These are phyloP conservation scores for Artomyces pyxidatus DNA, from an alignment of 768 basidiomycete species.

Conservation along the genomic window DNA sequence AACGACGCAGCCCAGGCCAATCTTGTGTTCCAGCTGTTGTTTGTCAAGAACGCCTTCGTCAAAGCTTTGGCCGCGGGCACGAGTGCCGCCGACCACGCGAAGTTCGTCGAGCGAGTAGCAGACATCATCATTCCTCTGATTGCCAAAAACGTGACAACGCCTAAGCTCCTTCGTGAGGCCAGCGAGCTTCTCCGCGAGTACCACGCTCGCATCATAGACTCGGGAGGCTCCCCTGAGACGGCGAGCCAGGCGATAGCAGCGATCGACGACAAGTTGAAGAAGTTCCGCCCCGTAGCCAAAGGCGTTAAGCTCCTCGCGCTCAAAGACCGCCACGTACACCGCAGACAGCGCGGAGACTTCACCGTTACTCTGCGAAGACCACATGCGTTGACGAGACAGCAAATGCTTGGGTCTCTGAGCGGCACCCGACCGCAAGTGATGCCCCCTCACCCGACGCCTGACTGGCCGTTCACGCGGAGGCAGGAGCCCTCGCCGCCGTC, in stretches of 20 bases:
- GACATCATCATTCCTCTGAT: neutral
- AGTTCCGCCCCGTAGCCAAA: too few species aligned
- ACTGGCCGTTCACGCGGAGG: too few species aligned
- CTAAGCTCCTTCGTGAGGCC: neutral
- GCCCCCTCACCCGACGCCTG: too few species aligned
- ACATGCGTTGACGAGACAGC: too few species aligned
- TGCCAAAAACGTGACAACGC: neutral
- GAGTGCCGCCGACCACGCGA: neutral
- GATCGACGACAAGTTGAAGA: neutral
- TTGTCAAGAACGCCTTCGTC: neutral
- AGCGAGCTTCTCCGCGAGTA: neutral
- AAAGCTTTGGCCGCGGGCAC: neutral
- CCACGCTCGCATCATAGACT: neutral
- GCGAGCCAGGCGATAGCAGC: neutral
- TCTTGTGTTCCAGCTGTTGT: neutral
- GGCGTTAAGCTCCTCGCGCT: too few species aligned
- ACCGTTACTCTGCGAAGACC: too few species aligned
- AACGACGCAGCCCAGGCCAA: neutral
- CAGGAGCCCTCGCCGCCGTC: too few species aligned
- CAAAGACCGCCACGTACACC: too few species aligned
- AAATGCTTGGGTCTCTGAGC: too few species aligned
- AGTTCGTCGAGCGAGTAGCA: neutral
- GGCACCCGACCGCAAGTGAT: too few species aligned
- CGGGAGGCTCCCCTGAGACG: neutral
- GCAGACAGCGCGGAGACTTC: too few species aligned